phyloP scores from a whole-genome alignment of 805 yeast species.

The Yarrowia sp. region DNA sequence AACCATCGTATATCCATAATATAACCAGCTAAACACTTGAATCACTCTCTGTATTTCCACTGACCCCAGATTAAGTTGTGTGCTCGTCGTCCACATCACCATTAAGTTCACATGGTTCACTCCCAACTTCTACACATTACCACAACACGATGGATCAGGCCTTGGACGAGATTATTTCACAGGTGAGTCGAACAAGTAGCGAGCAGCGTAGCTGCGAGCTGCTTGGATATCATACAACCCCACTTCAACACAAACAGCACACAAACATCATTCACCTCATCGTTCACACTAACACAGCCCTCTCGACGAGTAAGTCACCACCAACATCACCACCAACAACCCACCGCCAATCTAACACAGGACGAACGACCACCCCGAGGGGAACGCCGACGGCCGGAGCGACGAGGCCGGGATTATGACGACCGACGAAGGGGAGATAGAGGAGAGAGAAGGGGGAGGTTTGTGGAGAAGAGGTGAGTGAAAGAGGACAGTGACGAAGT shows the following conservation, averaged over 20 bases:
- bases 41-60: too few relatives aligned
- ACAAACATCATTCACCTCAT: too few relatives aligned
- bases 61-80: too few relatives aligned
- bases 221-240: too few relatives aligned
- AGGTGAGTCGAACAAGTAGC: not conserved
- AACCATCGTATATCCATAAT: too few relatives aligned
- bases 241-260: too few relatives aligned
- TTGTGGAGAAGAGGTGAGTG: slow-evolving; percentile 15
- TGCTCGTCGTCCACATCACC: too few relatives aligned
- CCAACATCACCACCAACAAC: not conserved
- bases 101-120: slow-evolving; percentile 14
- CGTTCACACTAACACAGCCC: slow-evolving; percentile 26
- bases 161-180: slow-evolving; percentile 24
- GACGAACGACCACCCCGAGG: slow-evolving; percentile 17
- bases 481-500: too few relatives aligned
- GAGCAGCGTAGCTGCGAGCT: too few relatives aligned
- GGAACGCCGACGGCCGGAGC: slow-evolving; percentile 1
- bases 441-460: not conserved
- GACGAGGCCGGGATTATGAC: slow-evolving; percentile 6
- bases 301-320: slow-evolving; percentile 26
- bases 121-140: slow-evolving; percentile 11
- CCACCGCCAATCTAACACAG: not conserved
- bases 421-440: not conserved
- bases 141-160: slow-evolving; percentile 25
- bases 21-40: too few relatives aligned